A percentile compares a stretch with the other conserved stretches of the same genome.
phyloP scores from a whole-genome alignment of 2,329 filamentous ascomycete genomes.

The Diplodia scrobiculata region DNA sequence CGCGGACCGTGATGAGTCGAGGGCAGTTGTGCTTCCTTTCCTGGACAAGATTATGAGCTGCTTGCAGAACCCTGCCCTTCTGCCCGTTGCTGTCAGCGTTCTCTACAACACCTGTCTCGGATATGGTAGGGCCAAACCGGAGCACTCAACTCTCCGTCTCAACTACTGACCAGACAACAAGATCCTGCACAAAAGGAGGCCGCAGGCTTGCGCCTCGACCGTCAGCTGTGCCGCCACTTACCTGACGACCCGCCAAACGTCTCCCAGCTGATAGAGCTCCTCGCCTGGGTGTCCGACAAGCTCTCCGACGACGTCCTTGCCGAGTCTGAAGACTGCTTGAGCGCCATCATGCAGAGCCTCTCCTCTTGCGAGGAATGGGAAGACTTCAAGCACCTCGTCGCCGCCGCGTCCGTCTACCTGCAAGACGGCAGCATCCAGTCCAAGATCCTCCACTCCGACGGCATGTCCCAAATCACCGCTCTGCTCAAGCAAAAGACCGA shows the following conservation, averaged over 20 bases:
- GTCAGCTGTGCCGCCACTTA: constrained; percentile 34
- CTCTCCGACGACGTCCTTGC: constrained; percentile 33
- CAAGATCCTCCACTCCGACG: constrained; percentile 38
- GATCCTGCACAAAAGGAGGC: constrained; percentile 42
- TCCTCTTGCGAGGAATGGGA: constrained; percentile 27
- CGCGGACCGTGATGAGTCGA: constrained; percentile 43
- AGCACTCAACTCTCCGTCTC: background rate
- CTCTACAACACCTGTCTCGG: constrained; percentile 51
- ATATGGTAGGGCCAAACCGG: constrained; percentile 37
- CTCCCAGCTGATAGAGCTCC: constrained; percentile 42
- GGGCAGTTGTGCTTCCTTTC: constrained; percentile 36
- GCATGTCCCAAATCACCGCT: constrained; percentile 38
- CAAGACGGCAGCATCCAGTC: constrained; percentile 43
- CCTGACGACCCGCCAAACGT: constrained; percentile 36
- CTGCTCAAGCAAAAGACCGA: constrained; percentile 37
- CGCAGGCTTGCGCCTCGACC: constrained; percentile 42
- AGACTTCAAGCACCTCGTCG: constrained; percentile 26
- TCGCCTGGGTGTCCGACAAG: constrained; percentile 43
- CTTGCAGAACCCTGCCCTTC: constrained; percentile 35
- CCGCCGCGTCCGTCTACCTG: constrained; percentile 36
- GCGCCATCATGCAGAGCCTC: constrained; percentile 4
- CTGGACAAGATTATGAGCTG: constrained; percentile 38
- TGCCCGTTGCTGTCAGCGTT: constrained; percentile 43
- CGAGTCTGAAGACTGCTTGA: constrained; percentile 26
- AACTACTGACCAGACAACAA: constrained; percentile 25